These are phyloP conservation scores for Colletotrichum sublineola DNA, from an alignment of 2,329 filamentous ascomycete genomes.

Conservation along the genomic window DNA sequence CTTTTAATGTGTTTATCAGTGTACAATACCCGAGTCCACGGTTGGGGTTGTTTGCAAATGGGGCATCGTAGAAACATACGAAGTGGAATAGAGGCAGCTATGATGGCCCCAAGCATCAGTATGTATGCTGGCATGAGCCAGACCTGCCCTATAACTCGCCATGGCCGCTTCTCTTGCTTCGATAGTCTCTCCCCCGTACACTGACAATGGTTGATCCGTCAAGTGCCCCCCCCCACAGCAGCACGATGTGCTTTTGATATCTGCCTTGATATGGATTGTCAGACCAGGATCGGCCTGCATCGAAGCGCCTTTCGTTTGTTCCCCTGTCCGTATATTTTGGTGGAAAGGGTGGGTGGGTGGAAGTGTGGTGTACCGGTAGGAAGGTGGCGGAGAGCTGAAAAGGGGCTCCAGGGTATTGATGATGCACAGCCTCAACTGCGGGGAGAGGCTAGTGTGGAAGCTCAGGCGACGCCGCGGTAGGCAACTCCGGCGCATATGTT, in stretches of 20 bases:
- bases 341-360: background rate
- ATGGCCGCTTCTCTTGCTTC: background rate
- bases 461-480: constrained; percentile 14
- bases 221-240: background rate
- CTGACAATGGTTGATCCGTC: background rate
- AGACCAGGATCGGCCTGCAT: background rate
- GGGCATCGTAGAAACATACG: constrained; percentile 24
- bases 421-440: constrained; percentile 33
- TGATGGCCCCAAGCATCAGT: constrained; percentile 4
- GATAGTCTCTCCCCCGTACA: background rate
- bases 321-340: background rate
- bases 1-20: constrained; percentile 37
- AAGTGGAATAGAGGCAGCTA: constrained; percentile 26
- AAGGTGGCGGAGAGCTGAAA: background rate
- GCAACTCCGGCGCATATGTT: no score
- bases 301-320: background rate
- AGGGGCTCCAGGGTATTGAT: constrained; percentile 33
- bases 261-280: background rate
- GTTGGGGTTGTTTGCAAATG: constrained; percentile 40
- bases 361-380: no score
- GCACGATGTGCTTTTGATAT: background rate
- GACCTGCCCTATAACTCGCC: background rate
- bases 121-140: background rate
- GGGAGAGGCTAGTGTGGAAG: constrained; percentile 5
- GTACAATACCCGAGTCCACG: constrained; percentile 42